Conservation (phyloP, 495 filamentous ascomycete species). For the Staphylotrichum tortipilum region DNA sequence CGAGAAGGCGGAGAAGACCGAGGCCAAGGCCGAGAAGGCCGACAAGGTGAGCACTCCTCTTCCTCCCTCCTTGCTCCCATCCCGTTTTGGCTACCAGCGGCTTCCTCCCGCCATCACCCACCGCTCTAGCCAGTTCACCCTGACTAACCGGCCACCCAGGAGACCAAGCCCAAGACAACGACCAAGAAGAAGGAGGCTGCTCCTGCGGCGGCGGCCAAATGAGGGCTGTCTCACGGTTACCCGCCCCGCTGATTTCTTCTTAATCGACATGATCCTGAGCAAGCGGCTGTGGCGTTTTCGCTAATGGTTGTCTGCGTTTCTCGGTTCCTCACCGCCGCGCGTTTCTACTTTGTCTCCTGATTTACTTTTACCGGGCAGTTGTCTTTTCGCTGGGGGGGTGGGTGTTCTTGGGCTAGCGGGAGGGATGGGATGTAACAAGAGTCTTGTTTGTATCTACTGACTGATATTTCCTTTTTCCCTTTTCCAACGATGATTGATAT, state of each 20-base stretch:
- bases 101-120: not conserved
- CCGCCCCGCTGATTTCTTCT: too few species aligned
- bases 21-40: conserved; percentile 14
- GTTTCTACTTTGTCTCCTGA: not conserved
- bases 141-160: conserved; percentile 12
- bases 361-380: not conserved
- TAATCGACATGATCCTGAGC: too few species aligned
- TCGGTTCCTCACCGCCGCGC: not conserved
- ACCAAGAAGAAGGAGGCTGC: conserved; percentile 33
- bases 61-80: not conserved
- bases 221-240: too few species aligned
- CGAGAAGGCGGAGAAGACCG: conserved; percentile 9
- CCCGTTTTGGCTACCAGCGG: not conserved
- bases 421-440: not conserved
- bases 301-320: not conserved
- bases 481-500: too few species aligned
- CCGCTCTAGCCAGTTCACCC: not conserved
- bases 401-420: not conserved
- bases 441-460: conserved; percentile 1
- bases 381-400: not conserved
- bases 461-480: too few species aligned
- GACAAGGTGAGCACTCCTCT: conserved; percentile 10
- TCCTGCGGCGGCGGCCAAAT: conserved; percentile 19
- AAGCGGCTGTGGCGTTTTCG: too few species aligned
- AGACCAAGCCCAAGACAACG: conserved; percentile 31